These are phyloP conservation scores for Papiliotrema terrestris DNA, from an alignment of 1,284 basidiomycete genomes.

Conservation along the genomic window DNA sequence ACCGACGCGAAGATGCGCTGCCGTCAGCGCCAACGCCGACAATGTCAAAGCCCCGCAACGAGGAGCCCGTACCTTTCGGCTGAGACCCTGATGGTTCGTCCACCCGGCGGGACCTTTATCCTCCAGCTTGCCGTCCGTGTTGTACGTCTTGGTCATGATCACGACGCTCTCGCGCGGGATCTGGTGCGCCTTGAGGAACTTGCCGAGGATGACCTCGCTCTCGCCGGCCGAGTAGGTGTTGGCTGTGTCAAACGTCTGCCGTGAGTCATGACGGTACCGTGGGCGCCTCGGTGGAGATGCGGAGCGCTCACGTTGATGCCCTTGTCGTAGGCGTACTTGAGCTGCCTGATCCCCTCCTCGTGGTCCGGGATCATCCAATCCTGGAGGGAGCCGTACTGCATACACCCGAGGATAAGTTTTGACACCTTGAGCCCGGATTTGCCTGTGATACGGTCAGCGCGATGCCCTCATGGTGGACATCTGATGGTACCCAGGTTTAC, in stretches of 20 bases:
- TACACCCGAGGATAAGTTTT: constrained; percentile 36
- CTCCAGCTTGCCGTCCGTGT: constrained; percentile 18
- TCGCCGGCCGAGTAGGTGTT: constrained; percentile 59
- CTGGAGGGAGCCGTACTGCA: constrained; percentile 39
- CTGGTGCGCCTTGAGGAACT: constrained; percentile 67
- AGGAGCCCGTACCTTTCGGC: constrained; percentile 44
- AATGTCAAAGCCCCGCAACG: not conserved
- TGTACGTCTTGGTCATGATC: constrained; percentile 66
- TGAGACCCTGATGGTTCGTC: constrained; percentile 52
- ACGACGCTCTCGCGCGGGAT: constrained; percentile 72
- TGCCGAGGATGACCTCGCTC: constrained; percentile 64
- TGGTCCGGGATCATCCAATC: constrained; percentile 35
- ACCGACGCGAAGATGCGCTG: constrained; percentile 67
- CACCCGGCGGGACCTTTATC: constrained; percentile 43
- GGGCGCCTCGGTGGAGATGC: no score
- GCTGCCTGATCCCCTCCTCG: constrained; percentile 37
- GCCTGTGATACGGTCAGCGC: not conserved
- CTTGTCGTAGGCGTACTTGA: constrained; percentile 39
- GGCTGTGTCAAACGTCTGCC: constrained; percentile 64
- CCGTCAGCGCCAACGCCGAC: no score
- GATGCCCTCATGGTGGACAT: not conserved
- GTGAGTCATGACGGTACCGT: not conserved
- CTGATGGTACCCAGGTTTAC: constrained; percentile 47
- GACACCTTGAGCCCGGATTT: constrained; percentile 21
- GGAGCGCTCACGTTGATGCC: constrained; percentile 39